Evolutionary conservation across 805 yeast species (phyloP), one percentile per base, ranked within the genome.

Genomic region (Cyberlindnera mrakii): DNA sequence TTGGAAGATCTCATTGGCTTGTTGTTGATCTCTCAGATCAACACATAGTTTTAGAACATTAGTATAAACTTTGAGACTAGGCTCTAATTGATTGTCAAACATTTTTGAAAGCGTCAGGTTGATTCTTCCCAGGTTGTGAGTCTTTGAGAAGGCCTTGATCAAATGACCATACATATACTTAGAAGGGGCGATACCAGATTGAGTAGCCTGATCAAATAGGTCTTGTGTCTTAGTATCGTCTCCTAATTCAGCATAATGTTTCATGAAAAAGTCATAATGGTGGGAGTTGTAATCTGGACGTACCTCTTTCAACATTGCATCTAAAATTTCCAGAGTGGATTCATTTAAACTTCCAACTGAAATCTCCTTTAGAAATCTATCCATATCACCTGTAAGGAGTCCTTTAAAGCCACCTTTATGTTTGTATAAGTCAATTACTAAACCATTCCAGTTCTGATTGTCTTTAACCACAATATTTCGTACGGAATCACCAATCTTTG

Each of bases 1-100:
- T 50, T 83, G 88, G 63, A 93, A 93, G 3, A 85, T 67, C 36
- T 79, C 79, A 43, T 75, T 74, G 0, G 96, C 95, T 48, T 82
- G 79, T 15, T 67, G 60, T 47, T 70, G 77, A 42, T 75, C 74
- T 44, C 57, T 65, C 40, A 70, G 55, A 42, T 76, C 70, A 6
- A 80, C 77, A 54, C 83, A 77, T 19, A 85, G 70, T 47, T 81
- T 80, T 34, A 86, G 55, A 6, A 83, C 69, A 33, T 77, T 75
- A 3, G 82, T 71, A 50, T 78, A 80, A 1, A 80, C 64, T 4
- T 59, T 55, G 5, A 67, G 58, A 14, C 72, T 64, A 4, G 80
- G 79, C 34, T 63, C 64, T 5, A 75, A 8, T 3, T 51, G 50
- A 9, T 29, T 27, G 1, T 48, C 58, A 35, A 76, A 45, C 52